Base-by-base conservation (phyloP, 331 rosid species). In the Quercus lobata region DNA sequence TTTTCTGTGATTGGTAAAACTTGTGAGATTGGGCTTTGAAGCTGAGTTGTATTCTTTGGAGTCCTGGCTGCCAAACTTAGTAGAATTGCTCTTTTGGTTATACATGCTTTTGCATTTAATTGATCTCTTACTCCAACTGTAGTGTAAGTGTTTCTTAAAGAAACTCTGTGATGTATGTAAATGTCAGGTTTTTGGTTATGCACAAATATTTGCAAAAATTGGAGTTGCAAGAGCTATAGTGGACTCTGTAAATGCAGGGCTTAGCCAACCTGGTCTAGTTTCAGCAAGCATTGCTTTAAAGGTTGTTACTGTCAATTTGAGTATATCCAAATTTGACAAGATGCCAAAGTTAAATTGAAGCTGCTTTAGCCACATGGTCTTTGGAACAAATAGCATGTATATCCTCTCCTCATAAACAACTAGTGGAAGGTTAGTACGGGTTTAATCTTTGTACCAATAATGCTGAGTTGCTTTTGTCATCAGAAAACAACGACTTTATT, bases 111-210 rank as follows among this genome's bases (percentile, higher is more conserved):
- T 65, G 57, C 17, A 66, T 49, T 68, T 19, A 58, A 46, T 25
- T 54, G 34, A 12, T 52, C 57, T 53, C 52, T 22, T 46, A n/a
- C 19, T 25, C n/a, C 22, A 55, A 18, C 15, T 5, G 10, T 4
- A 57, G 24, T 32, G 24, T 14, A 27, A 54, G 52, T 16, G 18
- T 73, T 66, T 27, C 69, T 79, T 46, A 25, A 76, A 63, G 71
- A 62, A 32, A 75, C 17, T 7, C 61, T 73, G 9, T 35, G 21
- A 29, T 79, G 24, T 70, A n/a, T 69, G 82, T 63, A 54, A 75
- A 73, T 54, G 78, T 82, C 88, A 95, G 98, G 99, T 95, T 63
- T 93, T 81, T 85, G 93, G 99, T 73, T 95, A 95, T 90, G 98
- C 98, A 22, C 87, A 97, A 21, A 90, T 76, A 76, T 91, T 95